phyloP scores from a whole-genome alignment of 148 eudicot genomes.

The Persicaria maculosa region DNA sequence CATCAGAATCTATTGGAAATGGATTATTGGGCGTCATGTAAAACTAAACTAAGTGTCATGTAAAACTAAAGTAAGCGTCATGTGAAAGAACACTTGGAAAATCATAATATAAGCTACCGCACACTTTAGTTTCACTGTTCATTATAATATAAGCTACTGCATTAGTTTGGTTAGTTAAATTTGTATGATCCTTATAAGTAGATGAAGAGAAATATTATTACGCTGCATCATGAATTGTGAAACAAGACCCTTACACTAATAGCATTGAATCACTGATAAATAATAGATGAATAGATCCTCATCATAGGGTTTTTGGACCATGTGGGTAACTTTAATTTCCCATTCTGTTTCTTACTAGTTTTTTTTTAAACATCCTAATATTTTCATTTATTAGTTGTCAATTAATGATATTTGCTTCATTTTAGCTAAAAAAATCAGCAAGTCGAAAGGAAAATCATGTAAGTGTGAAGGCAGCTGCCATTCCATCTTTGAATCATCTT shows the following conservation, averaged over 20 bases:
- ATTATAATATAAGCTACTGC: too few species aligned
- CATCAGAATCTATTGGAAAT: too few species aligned
- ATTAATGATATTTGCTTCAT: not conserved
- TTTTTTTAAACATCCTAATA: not conserved
- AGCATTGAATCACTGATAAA: not conserved
- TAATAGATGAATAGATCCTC: not conserved
- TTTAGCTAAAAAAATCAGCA: conserved; percentile 37
- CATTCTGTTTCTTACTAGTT: not conserved
- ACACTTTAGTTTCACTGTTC: too few species aligned
- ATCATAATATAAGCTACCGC: too few species aligned
- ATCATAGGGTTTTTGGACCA: not conserved
- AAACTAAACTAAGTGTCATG: too few species aligned
- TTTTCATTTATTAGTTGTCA: not conserved
- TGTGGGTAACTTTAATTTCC: not conserved
- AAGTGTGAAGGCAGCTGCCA: conserved; percentile 38
- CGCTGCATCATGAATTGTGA: not conserved
- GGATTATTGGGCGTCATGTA: too few species aligned
- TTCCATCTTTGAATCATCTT: conserved; percentile 24
- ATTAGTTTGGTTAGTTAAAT: not conserved
- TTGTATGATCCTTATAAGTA: not conserved
- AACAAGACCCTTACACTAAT: not conserved
- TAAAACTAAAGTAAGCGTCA: too few species aligned
- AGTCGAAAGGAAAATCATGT: conserved; percentile 44
- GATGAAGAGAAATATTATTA: not conserved
- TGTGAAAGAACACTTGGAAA: too few species aligned